phyloP scores from a whole-genome alignment of 192 early-diverging fungal genomes.

The Coemansia sp. region DNA sequence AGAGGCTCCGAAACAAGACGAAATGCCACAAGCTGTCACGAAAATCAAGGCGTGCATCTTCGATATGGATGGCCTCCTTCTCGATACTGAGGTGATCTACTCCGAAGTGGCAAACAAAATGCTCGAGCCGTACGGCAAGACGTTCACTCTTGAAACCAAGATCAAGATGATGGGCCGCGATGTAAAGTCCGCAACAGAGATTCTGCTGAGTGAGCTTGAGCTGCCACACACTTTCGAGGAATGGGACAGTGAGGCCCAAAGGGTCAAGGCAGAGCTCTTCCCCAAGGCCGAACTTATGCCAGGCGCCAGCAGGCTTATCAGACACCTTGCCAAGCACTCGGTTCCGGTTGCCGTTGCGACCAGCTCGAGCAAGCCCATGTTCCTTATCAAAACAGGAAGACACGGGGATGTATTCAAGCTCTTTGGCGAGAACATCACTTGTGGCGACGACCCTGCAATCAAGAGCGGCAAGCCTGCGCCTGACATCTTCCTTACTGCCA shows the following conservation, averaged over 20 bases:
- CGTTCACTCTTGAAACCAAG: slow-evolving; percentile 67
- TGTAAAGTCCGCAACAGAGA: slow-evolving; percentile 43
- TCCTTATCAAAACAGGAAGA: slow-evolving; percentile 65
- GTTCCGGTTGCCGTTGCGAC: slow-evolving; percentile 85
- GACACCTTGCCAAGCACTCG: slow-evolving; percentile 66
- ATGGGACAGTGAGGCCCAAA: slow-evolving; percentile 65
- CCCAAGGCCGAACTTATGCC: slow-evolving; percentile 65
- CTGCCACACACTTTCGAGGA: slow-evolving; percentile 79
- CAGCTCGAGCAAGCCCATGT: slow-evolving; percentile 74
- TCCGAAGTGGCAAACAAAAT: slow-evolving; percentile 83
- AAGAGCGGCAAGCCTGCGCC: slow-evolving; percentile 84
- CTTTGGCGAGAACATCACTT: slow-evolving; percentile 75
- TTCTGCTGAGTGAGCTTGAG: slow-evolving; percentile 68
- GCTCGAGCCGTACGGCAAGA: slow-evolving; percentile 70
- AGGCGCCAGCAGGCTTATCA: slow-evolving; percentile 66
- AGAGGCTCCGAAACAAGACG: not conserved
- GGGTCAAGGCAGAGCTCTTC: slow-evolving; percentile 58
- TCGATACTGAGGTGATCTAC: slow-evolving; percentile 90
- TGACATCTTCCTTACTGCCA: slow-evolving; percentile 83
- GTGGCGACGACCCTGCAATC: slow-evolving; percentile 84
- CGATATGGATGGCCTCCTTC: slow-evolving; percentile 79
- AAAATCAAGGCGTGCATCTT: slow-evolving; percentile 69
- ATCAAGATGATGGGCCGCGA: slow-evolving; percentile 72
- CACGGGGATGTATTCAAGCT: slow-evolving; percentile 71
- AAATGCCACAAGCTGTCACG: slow-evolving; percentile 21